Conservation (phyloP, 129 eudicot species). For the Saposhnikovia divaricata region DNA sequence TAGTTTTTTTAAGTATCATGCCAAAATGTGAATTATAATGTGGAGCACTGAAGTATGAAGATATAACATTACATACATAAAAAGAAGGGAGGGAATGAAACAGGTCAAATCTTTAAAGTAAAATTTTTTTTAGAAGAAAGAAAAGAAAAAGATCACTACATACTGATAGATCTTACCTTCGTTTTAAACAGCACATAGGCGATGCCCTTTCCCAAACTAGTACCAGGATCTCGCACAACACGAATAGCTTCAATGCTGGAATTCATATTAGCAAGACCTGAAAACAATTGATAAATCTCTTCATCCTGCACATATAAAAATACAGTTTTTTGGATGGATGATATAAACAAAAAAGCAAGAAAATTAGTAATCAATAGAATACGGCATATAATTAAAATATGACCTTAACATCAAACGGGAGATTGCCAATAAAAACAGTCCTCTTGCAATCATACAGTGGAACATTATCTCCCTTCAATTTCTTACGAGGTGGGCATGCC, state of each 20-base stretch:
- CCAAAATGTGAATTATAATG: neutral
- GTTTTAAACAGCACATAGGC: slow-evolving; percentile 87
- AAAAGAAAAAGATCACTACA: neutral
- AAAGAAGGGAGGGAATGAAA: neutral
- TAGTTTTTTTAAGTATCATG: too few species aligned
- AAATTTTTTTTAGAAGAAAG: too few species aligned
- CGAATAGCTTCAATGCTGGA: slow-evolving; percentile 84
- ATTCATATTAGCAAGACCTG: slow-evolving; percentile 47
- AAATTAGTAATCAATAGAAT: neutral
- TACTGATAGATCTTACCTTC: slow-evolving; percentile 38
- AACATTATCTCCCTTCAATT: slow-evolving; percentile 73
- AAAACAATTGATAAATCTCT: slow-evolving; percentile 76
- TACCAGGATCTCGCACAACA: slow-evolving; percentile 79
- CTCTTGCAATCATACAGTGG: slow-evolving; percentile 71
- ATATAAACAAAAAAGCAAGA: neutral
- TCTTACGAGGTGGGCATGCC: slow-evolving; percentile 98
- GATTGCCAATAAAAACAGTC: slow-evolving; percentile 87
- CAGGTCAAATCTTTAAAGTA: neutral
- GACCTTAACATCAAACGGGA: slow-evolving; percentile 97
- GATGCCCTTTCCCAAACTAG: slow-evolving; percentile 92
- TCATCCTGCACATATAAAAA: slow-evolving; percentile 48
- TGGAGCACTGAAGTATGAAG: neutral
- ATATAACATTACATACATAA: neutral
- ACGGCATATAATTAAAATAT: neutral
- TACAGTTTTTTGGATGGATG: neutral